A percentile compares a stretch with the other conserved stretches of the same genome.
phyloP scores from a whole-genome alignment of 2,329 filamentous ascomycete genomes.

The Paracorniculantispora psalliotae region DNA sequence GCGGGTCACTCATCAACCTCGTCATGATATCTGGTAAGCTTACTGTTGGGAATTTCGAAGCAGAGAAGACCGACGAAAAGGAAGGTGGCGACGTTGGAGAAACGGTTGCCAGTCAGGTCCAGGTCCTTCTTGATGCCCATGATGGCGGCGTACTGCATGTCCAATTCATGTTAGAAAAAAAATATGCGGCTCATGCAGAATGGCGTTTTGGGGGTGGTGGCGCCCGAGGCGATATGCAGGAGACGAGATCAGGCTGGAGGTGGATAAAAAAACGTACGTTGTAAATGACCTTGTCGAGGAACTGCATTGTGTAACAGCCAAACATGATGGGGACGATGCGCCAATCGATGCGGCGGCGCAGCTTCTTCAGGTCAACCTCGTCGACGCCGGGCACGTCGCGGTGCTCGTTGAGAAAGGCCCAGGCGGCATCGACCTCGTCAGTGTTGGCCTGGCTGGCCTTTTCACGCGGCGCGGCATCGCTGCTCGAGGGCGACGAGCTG shows the following conservation, averaged over 20 bases:
- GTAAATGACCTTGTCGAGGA: conserved; percentile 15
- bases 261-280: conserved; percentile 10
- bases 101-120: conserved; percentile 48
- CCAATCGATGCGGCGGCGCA: conserved; percentile 19
- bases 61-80: conserved; percentile 52
- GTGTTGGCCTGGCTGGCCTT: neutral
- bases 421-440: conserved; percentile 29
- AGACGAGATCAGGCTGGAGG: neutral
- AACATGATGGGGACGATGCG: conserved; percentile 19
- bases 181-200: neutral
- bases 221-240: neutral
- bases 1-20: neutral
- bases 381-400: conserved; percentile 25
- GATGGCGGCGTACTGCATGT: conserved; percentile 50
- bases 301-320: conserved; percentile 15
- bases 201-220: neutral
- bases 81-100: conserved; percentile 49
- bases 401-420: conserved; percentile 30
- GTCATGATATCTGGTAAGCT: conserved; percentile 10
- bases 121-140: conserved; percentile 53
- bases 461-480: conserved; percentile 4
- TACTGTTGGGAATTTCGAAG: conserved; percentile 51
- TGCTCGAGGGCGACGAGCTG: conserved; percentile 17
- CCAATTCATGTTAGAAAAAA: neutral
- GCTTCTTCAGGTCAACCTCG: conserved; percentile 13